These are phyloP conservation scores for Nowakowskiella sp. DNA, from an alignment of 192 early-diverging fungal species.

Conservation along the genomic window DNA sequence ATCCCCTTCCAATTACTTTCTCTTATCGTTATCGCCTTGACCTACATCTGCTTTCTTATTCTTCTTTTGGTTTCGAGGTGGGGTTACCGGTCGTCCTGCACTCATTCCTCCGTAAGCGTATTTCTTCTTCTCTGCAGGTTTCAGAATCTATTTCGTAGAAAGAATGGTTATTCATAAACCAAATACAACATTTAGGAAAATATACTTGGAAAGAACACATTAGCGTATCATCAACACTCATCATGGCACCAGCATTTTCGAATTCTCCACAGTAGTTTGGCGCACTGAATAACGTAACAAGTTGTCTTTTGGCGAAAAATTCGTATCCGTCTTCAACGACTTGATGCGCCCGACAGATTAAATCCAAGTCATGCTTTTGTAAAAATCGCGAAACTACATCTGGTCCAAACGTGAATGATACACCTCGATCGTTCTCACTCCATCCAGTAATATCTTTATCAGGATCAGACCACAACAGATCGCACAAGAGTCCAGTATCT, in stretches of 20 bases:
- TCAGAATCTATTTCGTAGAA: conserved; percentile 15
- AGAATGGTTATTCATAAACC: background rate
- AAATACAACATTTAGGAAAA: conserved; percentile 3
- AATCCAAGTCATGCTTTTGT: conserved; percentile 76
- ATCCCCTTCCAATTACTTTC: too few species aligned
- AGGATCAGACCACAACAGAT: conserved; percentile 78
- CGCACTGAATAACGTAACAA: conserved; percentile 76
- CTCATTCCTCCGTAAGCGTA: conserved; percentile 25
- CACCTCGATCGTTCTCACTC: conserved; percentile 78
- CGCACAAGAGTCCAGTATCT: conserved; percentile 73
- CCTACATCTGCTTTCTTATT: conserved; percentile 28
- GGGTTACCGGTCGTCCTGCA: conserved; percentile 24
- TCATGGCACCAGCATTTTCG: conserved; percentile 82
- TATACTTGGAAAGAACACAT: conserved; percentile 79
- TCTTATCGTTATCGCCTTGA: too few species aligned
- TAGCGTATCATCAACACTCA: conserved; percentile 77
- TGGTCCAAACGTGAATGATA: conserved; percentile 76
- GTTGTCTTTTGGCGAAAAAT: conserved; percentile 75
- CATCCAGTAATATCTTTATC: conserved; percentile 76
- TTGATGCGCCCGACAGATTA: conserved; percentile 80
- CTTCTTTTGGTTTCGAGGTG: conserved; percentile 23
- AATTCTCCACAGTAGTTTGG: conserved; percentile 84
- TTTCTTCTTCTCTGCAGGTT: conserved; percentile 30
- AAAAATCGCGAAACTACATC: conserved; percentile 69
- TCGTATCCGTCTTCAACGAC: conserved; percentile 87